Percentiles rank a stretch among this genome's conserved stretches.
phyloP scores from a whole-genome alignment of 805 yeast genomes.

The Teunomyces cretensis region DNA sequence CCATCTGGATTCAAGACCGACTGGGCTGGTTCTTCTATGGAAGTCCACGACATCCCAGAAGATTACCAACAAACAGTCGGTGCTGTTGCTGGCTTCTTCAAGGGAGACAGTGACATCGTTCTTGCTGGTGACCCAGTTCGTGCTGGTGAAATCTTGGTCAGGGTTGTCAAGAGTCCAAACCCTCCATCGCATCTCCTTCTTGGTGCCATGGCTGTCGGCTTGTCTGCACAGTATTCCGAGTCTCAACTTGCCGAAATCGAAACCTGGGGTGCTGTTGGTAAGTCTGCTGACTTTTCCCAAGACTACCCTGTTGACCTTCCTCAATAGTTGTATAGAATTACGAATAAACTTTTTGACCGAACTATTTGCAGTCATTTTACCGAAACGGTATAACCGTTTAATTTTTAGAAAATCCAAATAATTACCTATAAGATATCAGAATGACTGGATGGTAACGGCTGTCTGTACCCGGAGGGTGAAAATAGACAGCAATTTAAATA shows the following conservation, averaged over 20 bases:
- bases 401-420: no score
- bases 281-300: background rate
- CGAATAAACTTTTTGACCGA: no score
- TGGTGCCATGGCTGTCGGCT: background rate
- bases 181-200: background rate
- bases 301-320: background rate
- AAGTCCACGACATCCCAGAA: background rate
- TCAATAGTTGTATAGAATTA: background rate
- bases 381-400: no score
- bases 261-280: background rate
- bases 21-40: background rate
- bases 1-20: background rate
- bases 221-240: background rate
- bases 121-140: background rate
- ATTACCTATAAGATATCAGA: no score
- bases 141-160: background rate
- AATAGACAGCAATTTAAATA: no score
- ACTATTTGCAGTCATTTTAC: no score
- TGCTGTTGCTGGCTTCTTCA: background rate
- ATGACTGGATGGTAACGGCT: no score
- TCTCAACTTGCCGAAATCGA: background rate
- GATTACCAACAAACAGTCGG: background rate
- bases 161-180: background rate
- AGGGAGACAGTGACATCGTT: background rate
- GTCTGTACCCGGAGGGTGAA: no score